Evolutionary conservation across 2,329 filamentous ascomycete species (phyloP).

Genomic region (Aspergillus costaricaensis): DNA sequence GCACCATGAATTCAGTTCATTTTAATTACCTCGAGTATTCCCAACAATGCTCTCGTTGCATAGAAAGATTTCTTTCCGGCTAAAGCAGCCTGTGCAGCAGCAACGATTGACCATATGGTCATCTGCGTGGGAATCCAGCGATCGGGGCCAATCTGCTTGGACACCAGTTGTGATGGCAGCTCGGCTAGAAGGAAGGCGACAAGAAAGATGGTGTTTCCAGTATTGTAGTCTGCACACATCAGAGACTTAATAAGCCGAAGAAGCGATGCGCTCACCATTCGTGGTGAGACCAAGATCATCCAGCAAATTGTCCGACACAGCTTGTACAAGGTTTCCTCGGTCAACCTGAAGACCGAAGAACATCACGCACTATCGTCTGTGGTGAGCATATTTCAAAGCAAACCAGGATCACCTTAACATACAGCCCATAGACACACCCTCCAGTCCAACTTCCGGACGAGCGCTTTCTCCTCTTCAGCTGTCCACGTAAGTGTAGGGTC

Average conservation of each 20-base stretch:
- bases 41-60: conserved; percentile 46
- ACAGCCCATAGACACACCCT: conserved; percentile 29
- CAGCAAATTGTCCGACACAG: conserved; percentile 60
- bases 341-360: conserved; percentile 63
- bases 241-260: conserved; percentile 20
- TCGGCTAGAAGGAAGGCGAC: conserved; percentile 56
- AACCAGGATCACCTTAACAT: conserved; percentile 13
- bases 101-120: conserved; percentile 53
- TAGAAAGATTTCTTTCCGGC: conserved; percentile 44
- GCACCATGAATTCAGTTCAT: not conserved
- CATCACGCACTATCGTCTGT: conserved; percentile 50
- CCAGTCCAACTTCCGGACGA: conserved; percentile 30
- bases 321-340: conserved; percentile 59
- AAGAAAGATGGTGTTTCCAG: conserved; percentile 59
- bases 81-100: conserved; percentile 48
- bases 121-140: conserved; percentile 60
- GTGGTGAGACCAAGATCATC: conserved; percentile 35
- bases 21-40: conserved; percentile 36
- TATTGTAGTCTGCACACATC: conserved; percentile 53
- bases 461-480: conserved; percentile 33
- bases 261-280: conserved; percentile 39
- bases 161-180: conserved; percentile 60
- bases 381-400: not conserved
- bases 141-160: conserved; percentile 57
- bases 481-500: conserved; percentile 42